Base-by-base conservation (phyloP, 2,329 filamentous ascomycete species). In the Elsinoe necatrix region DNA sequence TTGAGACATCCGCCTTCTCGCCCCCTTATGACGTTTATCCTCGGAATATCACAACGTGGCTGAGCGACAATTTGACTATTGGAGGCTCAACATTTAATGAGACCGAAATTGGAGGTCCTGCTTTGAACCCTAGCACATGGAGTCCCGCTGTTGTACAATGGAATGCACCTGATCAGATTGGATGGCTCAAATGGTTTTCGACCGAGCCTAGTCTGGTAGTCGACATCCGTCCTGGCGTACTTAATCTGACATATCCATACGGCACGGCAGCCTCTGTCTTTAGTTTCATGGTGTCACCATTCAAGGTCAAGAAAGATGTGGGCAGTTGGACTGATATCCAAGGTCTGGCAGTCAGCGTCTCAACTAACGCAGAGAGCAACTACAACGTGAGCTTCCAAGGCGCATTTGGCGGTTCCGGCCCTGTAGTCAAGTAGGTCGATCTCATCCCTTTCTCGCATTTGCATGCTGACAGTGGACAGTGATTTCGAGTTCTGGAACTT, bases 81-180 rank as follows among this genome's bases (percentile, higher is more conserved):
- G 82, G 82, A 35, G 80, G 78, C 0, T 77, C 82, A 63, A 78
- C 79, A 0, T 82, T 81, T 61, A 73, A 71, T 11, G 76, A 84
- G 65, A 77, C 73, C 41, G 74, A 75, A 1, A 66, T 83, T 4
- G 82, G 81, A 8, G 82, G 82, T 0, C 76, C 78, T 4, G 72
- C 75, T 1, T 72, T 73, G 52, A 79, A 77, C 42, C 74, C 74
- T 4, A 71, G 66, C 5, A 74, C 77, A 0, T 85, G 82, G 66
- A 83, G 79, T 58, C 82, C 82, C 0, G 78, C 79, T 0, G 77
- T 84, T 4, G 73, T 80, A 0, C 82, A 85, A 62, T 85, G 82
- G 82, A 64, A 14, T 73, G 57, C 72, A 3, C 72, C 70, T 3
- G 62, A 63, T 18, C 71, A 73, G 50, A 66, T 71, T 18, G 66